Evolutionary conservation across 2,329 filamentous ascomycete genomes (phyloP), one percentile per base, ranked within the genome.

Genomic region (Hortaea werneckii): DNA sequence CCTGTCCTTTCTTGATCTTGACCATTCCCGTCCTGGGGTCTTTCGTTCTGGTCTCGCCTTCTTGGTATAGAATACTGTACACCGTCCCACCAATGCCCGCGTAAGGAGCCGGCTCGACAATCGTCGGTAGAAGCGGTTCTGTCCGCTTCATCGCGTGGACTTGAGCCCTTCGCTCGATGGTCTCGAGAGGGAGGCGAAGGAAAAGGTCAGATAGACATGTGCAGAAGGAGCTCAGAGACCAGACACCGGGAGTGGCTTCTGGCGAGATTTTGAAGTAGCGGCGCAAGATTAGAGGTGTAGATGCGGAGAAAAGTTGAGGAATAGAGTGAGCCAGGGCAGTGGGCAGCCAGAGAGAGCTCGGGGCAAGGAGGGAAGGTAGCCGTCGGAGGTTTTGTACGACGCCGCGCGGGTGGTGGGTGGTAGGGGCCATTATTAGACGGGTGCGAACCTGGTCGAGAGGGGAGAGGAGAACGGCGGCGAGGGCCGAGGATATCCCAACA

Each of bases 391-490:
- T 83, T 5, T 83, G 79, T 38, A 95, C 71, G 4, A 94, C 85
- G 34, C 86, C 83, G 51, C 88, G 82, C 6, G 87, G 82, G 7
- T 79, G 78, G 42, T 81, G 78, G 11, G 79, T 78, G n/a, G 80
- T 80, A 11, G 61, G 63, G 0, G 90, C 94, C 46, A 95, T 73
- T 55, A 96, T 87, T 34, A 96, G 76, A 57, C 77, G 78, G 42
- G 90, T 96, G 55, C 92, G 83, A 39, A 95, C 82, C 29, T 95
- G 79, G 63, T 98, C 92, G 40, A 98, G 74, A 0, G 92, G 92
- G 1, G 89, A 80, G 10, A 98, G 79, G 26, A 89, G 72, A 7
- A 95, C 70, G 4, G 87, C 87, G 0, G 90, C 87, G 39, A 83
- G 66, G 4, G 76, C 77, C 5, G 83, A 78, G 2, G 80, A 78